phyloP scores from a whole-genome alignment of 805 yeast genomes.

The Ogataea haglerorum region DNA sequence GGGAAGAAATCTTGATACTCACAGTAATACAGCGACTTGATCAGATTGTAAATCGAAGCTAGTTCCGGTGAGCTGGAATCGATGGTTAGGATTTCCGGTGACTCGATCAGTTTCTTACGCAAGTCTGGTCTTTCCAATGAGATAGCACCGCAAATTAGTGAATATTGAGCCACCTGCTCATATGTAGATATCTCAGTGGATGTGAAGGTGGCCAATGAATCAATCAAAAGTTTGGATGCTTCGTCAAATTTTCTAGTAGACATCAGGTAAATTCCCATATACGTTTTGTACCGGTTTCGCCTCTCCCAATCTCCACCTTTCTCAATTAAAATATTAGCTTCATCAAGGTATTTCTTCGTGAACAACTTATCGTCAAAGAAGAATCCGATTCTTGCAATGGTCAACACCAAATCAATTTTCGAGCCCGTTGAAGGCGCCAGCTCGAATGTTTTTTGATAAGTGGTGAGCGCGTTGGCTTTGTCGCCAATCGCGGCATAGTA shows the following conservation, averaged over 20 bases:
- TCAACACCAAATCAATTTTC: slow-evolving; percentile 80
- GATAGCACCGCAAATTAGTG: slow-evolving; percentile 84
- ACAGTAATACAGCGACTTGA: slow-evolving; percentile 83
- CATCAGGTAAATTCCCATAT: slow-evolving; percentile 77
- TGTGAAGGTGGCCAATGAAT: slow-evolving; percentile 91
- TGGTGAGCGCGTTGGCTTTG: slow-evolving; percentile 59
- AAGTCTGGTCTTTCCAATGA: slow-evolving; percentile 79
- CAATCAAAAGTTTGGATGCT: slow-evolving; percentile 82
- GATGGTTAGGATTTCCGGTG: slow-evolving; percentile 87
- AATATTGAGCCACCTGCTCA: slow-evolving; percentile 85
- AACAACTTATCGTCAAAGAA: slow-evolving; percentile 75
- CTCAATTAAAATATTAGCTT: slow-evolving; percentile 72
- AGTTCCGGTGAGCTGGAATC: slow-evolving; percentile 66
- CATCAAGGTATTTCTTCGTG: slow-evolving; percentile 69
- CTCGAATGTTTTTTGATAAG: slow-evolving; percentile 70
- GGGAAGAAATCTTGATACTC: slow-evolving; percentile 81
- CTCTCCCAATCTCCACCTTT: slow-evolving; percentile 99
- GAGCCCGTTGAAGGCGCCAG: slow-evolving; percentile 83
- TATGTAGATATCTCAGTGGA: slow-evolving; percentile 86
- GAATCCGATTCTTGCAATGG: slow-evolving; percentile 84
- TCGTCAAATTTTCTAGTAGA: slow-evolving; percentile 83
- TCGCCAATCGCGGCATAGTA: slow-evolving; percentile 86
- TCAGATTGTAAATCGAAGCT: slow-evolving; percentile 77
- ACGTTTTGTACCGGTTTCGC: slow-evolving; percentile 89
- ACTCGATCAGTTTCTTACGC: slow-evolving; percentile 81